Evolutionary conservation across 2,329 filamentous ascomycete species (phyloP).

Genomic region (Monilinia polystroma): DNA sequence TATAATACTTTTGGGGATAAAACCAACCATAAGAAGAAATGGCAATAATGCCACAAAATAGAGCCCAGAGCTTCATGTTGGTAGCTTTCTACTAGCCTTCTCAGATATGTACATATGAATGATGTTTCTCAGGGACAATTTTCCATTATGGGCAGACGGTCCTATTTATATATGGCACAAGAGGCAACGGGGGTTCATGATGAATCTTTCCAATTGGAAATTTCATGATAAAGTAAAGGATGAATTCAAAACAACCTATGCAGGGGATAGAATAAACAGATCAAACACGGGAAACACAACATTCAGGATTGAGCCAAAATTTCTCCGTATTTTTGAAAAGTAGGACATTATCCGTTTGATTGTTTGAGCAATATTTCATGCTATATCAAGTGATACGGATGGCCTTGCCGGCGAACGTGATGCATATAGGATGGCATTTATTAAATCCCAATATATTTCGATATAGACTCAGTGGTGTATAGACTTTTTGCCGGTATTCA

Average conservation of each 20-base stretch:
- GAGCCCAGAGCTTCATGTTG: slow-evolving; percentile 35
- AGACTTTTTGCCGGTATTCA: slow-evolving; percentile 20
- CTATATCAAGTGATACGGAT: slow-evolving; percentile 20
- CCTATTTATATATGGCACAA: neutral
- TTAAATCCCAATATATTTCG: slow-evolving; percentile 28
- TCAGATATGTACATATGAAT: neutral
- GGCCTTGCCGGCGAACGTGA: slow-evolving; percentile 28
- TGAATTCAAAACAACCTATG: neutral
- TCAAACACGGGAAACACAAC: neutral
- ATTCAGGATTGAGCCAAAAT: slow-evolving; percentile 1
- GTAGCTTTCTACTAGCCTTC: slow-evolving; percentile 23
- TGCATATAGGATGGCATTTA: slow-evolving; percentile 20
- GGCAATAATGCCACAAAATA: slow-evolving; percentile 32
- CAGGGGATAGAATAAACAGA: neutral
- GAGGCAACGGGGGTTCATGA: neutral
- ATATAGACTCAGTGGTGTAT: slow-evolving; percentile 24
- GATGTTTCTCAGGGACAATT: neutral
- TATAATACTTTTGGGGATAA: neutral
- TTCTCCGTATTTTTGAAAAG: neutral
- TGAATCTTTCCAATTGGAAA: neutral
- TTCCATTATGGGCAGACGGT: neutral
- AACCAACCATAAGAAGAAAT: slow-evolving; percentile 32
- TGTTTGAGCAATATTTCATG: slow-evolving; percentile 6
- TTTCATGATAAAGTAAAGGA: neutral
- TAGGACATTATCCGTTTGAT: slow-evolving; percentile 29